These are phyloP conservation scores for Wickerhamomyces queroliae DNA, from an alignment of 805 yeast genomes.

Conservation along the genomic window DNA sequence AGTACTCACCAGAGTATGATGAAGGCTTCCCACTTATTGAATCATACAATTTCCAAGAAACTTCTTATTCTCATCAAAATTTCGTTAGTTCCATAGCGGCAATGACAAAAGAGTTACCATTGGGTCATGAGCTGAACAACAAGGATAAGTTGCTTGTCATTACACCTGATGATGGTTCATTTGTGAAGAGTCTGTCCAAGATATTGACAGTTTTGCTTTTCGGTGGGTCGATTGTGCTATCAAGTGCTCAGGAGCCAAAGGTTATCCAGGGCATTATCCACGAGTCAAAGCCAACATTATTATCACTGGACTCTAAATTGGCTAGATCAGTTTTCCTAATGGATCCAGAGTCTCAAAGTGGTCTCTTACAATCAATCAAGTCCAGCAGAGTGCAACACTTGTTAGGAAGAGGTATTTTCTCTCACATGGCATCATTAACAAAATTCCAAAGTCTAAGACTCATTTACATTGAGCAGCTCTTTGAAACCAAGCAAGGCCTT, in stretches of 20 bases:
- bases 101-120: constrained; percentile 29
- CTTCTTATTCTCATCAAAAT: constrained; percentile 43
- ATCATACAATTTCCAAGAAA: constrained; percentile 24
- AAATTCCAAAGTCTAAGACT: constrained; percentile 25
- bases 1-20: constrained; percentile 25
- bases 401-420: constrained; percentile 14
- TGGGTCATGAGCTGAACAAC: constrained; percentile 29
- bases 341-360: neutral
- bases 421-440: constrained; percentile 22
- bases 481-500: constrained; percentile 2
- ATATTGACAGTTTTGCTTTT: constrained; percentile 26
- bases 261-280: constrained; percentile 3
- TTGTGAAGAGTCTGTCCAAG: constrained; percentile 40
- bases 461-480: constrained; percentile 13
- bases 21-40: constrained; percentile 26
- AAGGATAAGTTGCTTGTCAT: constrained; percentile 27
- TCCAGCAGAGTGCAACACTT: constrained; percentile 19
- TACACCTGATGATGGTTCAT: constrained; percentile 17
- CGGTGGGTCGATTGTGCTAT: constrained; percentile 26
- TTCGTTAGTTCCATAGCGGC: constrained; percentile 50
- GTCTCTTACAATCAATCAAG: neutral
- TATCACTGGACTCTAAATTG: constrained; percentile 1
- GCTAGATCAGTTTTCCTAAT: constrained; percentile 8
- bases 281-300: constrained; percentile 10
- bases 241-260: constrained; percentile 20